phyloP scores from a whole-genome alignment of 208 protist genomes.

The Wallacemonas sp. region DNA sequence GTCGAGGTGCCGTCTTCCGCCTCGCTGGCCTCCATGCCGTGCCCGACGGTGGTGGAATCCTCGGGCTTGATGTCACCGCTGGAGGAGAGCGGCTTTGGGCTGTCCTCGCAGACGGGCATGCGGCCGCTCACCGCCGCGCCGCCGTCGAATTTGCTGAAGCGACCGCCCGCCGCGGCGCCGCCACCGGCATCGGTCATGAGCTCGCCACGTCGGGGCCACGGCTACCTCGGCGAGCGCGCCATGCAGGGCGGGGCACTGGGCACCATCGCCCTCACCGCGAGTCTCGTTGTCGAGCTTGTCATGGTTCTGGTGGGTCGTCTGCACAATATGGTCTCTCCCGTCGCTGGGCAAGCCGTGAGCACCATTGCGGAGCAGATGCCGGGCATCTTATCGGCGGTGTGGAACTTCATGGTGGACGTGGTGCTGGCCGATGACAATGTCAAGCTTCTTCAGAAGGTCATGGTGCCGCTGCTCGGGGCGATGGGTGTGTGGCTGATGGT shows the following conservation, averaged over 20 bases:
- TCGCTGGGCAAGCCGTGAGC: background rate
- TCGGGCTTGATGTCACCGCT: background rate
- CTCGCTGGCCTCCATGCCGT: no score
- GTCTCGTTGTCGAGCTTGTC: background rate
- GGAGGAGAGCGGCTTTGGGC: background rate
- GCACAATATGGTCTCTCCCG: background rate
- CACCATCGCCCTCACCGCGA: background rate
- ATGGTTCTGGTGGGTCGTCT: background rate
- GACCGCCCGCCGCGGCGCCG: background rate
- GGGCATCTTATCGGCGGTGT: background rate
- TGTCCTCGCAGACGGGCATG: conserved; percentile 4
- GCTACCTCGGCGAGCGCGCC: conserved; percentile 2
- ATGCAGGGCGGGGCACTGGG: background rate
- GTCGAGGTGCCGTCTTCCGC: background rate
- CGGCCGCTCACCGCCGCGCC: background rate
- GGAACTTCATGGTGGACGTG: conserved; percentile 9
- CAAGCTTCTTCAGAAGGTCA: conserved; percentile 25
- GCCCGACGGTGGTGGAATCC: background rate
- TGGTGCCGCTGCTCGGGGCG: conserved; percentile 30
- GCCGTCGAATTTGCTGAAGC: background rate
- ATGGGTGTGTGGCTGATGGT: conserved; percentile 16
- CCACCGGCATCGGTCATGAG: background rate
- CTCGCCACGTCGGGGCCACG: background rate
- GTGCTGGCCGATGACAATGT: conserved; percentile 43
- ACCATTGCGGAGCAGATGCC: background rate